These are phyloP conservation scores for Pichia sp. DNA, from an alignment of 1,139 yeast genomes.

Conservation along the genomic window DNA sequence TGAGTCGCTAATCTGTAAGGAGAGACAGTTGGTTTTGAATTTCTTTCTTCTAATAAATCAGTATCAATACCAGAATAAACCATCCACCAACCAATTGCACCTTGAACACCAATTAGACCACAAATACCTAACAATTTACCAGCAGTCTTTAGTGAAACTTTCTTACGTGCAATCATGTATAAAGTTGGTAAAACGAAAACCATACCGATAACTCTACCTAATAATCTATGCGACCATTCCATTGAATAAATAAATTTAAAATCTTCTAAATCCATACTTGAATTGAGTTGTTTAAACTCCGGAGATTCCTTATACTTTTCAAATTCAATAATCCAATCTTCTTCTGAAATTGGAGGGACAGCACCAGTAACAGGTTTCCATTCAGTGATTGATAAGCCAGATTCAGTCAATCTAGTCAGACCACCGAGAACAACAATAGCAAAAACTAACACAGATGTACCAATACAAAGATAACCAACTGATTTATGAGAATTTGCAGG, in stretches of 20 bases:
- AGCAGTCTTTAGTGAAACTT: slow-evolving; percentile 65
- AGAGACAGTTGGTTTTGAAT: slow-evolving; percentile 90
- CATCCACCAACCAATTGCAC: slow-evolving; percentile 99
- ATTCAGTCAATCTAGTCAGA: slow-evolving; percentile 86
- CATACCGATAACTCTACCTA: slow-evolving; percentile 87
- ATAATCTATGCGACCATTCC: slow-evolving; percentile 96
- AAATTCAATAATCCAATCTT: slow-evolving; percentile 84
- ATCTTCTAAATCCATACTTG: slow-evolving; percentile 86
- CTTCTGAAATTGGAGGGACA: slow-evolving; percentile 73
- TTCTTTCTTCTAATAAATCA: slow-evolving; percentile 69
- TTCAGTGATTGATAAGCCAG: slow-evolving; percentile 93
- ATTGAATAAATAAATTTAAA: slow-evolving; percentile 90
- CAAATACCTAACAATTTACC: slow-evolving; percentile 65
- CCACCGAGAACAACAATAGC: slow-evolving; percentile 98
- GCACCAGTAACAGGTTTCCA: slow-evolving; percentile 98
- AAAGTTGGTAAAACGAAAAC: slow-evolving; percentile 79
- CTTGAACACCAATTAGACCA: slow-evolving; percentile 81
- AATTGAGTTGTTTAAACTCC: slow-evolving; percentile 81
- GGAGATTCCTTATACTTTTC: slow-evolving; percentile 78
- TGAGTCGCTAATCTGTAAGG: slow-evolving; percentile 94
- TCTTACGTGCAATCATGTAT: slow-evolving; percentile 64
- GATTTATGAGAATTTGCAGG: slow-evolving; percentile 37
- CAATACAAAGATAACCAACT: slow-evolving; percentile 86
- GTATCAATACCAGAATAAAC: slow-evolving; percentile 92
- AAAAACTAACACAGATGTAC: slow-evolving; percentile 86